Evolutionary conservation across 1,284 basidiomycete species (phyloP).

Genomic region (Takashimella koratensis): DNA sequence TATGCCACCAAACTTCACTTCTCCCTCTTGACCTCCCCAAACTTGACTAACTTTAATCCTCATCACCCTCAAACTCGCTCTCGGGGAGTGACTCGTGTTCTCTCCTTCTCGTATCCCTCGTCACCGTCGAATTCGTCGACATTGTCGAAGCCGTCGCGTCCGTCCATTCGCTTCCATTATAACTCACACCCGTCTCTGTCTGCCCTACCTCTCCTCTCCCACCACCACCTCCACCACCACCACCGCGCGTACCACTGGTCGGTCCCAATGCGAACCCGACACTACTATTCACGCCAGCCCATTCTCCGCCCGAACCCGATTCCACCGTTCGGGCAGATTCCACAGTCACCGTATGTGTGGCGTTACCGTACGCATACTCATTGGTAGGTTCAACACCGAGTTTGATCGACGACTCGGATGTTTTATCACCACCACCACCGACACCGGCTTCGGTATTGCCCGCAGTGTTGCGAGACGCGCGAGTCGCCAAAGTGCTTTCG

Average conservation of each 20-base stretch:
- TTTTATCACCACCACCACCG: too few relatives aligned
- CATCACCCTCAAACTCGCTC: too few relatives aligned
- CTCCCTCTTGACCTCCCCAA: too few relatives aligned
- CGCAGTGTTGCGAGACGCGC: background rate
- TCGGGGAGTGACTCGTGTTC: background rate
- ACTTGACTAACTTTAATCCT: background rate
- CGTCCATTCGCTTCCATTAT: background rate
- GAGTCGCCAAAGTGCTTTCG: conserved; percentile 14
- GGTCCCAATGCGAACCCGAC: background rate
- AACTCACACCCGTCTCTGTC: background rate
- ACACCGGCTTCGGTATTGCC: background rate
- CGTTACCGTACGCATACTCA: background rate
- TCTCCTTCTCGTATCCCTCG: background rate
- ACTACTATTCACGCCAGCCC: background rate
- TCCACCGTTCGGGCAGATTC: background rate
- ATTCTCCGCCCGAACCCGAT: background rate
- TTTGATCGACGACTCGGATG: background rate
- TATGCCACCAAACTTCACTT: background rate
- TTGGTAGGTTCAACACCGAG: background rate
- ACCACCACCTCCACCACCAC: background rate
- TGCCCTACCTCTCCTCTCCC: background rate
- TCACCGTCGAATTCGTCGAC: background rate
- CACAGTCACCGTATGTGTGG: background rate
- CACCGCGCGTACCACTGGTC: too few relatives aligned
- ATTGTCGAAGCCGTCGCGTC: background rate